Percentiles rank a stretch among this genome's conserved stretches.
These are phyloP conservation scores for Kentomonas sorsogonicus DNA, from an alignment of 208 protist genomes.

Conservation along the genomic window DNA sequence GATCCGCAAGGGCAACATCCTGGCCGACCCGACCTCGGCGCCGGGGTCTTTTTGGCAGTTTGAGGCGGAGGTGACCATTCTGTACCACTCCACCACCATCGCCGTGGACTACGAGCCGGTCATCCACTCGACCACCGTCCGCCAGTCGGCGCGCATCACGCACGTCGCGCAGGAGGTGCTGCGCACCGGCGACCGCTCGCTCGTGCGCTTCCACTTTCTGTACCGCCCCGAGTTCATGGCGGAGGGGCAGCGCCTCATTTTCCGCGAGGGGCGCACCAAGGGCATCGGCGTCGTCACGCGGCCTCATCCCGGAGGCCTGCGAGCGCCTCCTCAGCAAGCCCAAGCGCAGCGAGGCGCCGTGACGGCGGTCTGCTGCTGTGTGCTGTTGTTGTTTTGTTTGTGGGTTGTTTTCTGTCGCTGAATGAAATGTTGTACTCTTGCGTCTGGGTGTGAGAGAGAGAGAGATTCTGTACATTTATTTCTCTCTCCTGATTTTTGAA, in stretches of 20 bases:
- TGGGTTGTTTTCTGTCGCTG: background rate
- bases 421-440: no score
- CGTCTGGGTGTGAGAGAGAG: no score
- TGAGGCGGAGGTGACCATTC: slow-evolving; percentile 94
- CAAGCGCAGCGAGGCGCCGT: no score
- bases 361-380: no score
- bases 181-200: slow-evolving; percentile 91
- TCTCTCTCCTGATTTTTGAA: no score
- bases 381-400: background rate
- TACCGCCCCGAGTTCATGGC: slow-evolving; percentile 93
- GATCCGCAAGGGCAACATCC: slow-evolving; percentile 94
- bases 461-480: no score
- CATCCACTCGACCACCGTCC: slow-evolving; percentile 92
- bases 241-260: slow-evolving; percentile 87
- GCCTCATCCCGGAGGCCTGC: slow-evolving; percentile 44
- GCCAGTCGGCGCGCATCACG: slow-evolving; percentile 84
- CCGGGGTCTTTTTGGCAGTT: slow-evolving; percentile 92
- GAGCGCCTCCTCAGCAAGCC: slow-evolving; percentile 39
- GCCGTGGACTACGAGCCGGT: slow-evolving; percentile 95
- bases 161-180: slow-evolving; percentile 88
- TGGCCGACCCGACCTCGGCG: slow-evolving; percentile 43
- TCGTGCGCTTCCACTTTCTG: slow-evolving; percentile 93
- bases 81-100: slow-evolving; percentile 98
- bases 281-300: slow-evolving; percentile 87
- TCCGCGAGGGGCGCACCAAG: slow-evolving; percentile 93